A percentile compares a stretch with the other conserved stretches of the same genome.
Conservation (phyloP, 2,329 filamentous ascomycete genomes). For the Pezicula neosporulosa region DNA sequence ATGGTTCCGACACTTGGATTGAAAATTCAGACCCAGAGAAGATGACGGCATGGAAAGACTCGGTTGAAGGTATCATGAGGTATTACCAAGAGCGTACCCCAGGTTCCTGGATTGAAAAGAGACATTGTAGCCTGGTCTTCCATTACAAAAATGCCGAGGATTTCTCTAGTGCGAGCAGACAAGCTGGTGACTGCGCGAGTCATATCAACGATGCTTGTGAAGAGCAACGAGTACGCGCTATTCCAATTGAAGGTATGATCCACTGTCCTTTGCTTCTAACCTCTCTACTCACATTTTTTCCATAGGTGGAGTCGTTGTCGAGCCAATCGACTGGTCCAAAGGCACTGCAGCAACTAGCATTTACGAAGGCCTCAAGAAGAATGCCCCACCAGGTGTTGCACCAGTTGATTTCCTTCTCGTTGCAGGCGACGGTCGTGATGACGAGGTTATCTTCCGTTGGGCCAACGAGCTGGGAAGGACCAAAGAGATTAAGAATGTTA, state of each 20-base stretch:
- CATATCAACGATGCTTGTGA: conserved; percentile 95
- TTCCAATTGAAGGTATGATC: conserved; percentile 61
- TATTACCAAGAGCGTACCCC: conserved; percentile 91
- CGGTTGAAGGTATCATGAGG: conserved; percentile 75
- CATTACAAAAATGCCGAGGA: conserved; percentile 84
- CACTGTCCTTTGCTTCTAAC: background rate
- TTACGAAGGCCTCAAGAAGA: conserved; percentile 53
- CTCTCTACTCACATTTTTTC: background rate
- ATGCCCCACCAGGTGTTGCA: conserved; percentile 29
- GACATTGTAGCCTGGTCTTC: conserved; percentile 89
- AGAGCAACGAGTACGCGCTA: conserved; percentile 77
- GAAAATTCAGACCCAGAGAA: conserved; percentile 71
- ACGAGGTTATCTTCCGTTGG: conserved; percentile 93
- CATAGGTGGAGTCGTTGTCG: conserved; percentile 70
- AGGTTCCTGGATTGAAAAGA: conserved; percentile 82
- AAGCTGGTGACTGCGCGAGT: conserved; percentile 85
- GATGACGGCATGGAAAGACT: conserved; percentile 76
- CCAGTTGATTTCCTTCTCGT: conserved; percentile 83
- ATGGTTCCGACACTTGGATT: conserved; percentile 66
- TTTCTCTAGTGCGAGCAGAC: conserved; percentile 67
- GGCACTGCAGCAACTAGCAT: conserved; percentile 75
- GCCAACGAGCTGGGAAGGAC: conserved; percentile 70
- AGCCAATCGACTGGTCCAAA: conserved; percentile 85
- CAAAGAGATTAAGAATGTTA: conserved; percentile 62
- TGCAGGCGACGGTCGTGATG: conserved; percentile 85